These are phyloP conservation scores for Russula sp. DNA, from an alignment of 768 basidiomycete species.

Conservation along the genomic window DNA sequence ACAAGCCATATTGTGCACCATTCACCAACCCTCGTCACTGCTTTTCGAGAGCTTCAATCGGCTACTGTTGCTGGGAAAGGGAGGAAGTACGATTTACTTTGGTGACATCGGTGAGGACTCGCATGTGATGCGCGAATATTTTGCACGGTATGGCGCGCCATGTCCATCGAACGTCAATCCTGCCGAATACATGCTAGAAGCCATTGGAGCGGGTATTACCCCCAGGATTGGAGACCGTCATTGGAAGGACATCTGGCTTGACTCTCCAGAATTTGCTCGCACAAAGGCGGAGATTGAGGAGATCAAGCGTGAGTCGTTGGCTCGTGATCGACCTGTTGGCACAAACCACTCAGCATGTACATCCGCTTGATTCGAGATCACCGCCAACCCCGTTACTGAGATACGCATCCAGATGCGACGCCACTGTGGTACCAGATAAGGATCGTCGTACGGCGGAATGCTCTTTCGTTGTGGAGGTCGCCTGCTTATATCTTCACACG, in stretches of 20 bases:
- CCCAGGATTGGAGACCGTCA: constrained; percentile 70
- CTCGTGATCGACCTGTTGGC: background rate
- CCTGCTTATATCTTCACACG: constrained; percentile 85
- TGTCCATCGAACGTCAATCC: constrained; percentile 81
- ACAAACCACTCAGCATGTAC: constrained; percentile 12
- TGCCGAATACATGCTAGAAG: constrained; percentile 71
- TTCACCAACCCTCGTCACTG: constrained; percentile 82
- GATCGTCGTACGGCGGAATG: constrained; percentile 64
- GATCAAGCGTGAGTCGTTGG: constrained; percentile 33
- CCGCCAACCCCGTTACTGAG: background rate
- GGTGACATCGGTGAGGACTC: constrained; percentile 83
- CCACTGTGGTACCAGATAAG: constrained; percentile 69
- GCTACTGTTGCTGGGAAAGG: constrained; percentile 63
- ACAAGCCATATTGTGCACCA: constrained; percentile 89
- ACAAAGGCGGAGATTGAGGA: constrained; percentile 36
- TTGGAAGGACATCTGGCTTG: constrained; percentile 83
- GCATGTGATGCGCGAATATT: constrained; percentile 64
- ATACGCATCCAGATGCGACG: constrained; percentile 50
- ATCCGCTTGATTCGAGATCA: background rate
- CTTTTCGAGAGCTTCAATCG: constrained; percentile 86
- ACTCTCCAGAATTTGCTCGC: constrained; percentile 51
- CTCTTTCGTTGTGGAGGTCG: constrained; percentile 70
- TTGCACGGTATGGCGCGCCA: constrained; percentile 62
- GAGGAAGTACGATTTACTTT: constrained; percentile 90
- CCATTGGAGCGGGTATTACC: constrained; percentile 78